Evolutionary conservation across 164 flowering plant species (phyloP), one percentile per base, ranked within the genome.

Genomic region (Taxillus chinensis): DNA sequence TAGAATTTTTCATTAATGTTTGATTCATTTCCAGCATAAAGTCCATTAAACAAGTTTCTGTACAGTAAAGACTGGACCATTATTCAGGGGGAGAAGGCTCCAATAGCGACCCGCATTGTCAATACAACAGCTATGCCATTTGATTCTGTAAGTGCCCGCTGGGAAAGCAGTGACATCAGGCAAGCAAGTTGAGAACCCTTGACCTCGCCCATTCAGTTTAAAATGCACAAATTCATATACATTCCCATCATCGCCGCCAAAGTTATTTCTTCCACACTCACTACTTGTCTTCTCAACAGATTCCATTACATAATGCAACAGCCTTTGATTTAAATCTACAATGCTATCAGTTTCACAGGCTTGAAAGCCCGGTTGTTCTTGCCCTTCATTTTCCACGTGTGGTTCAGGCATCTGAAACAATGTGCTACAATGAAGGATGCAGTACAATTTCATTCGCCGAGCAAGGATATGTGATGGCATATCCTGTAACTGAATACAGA

Each of bases 141-240:
- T 77, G 62, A 84, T 79, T 68, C 56, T 62, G 71, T 93, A 88
- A 50, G 70, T 74, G 59, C 96, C 97, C n/a, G 63, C 70, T 0
- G 84, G 89, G 67, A 85, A 87, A 9, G 67, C 12, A 60, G 96
- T 84, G 67, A 87, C 85, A 71, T 90, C 86, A 45, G 90, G 85
- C 77, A 89, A 67, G 77, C 92, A 86, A 48, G 77, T 81, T 49
- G 95, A 79, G 69, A 88, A 90, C 27, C 96, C 97, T 71, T 90
- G 98, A 16, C 84, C 79, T 56, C 66, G 73, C 66, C 71, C 82
- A 68, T 81, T 83, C 7, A 71, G 74, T 67, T 81, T 77, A 67
- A 85, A 79, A 59, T 74, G 58, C 39, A 79, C 74, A 63, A 59
- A 78, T 39, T 75, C 66, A 42, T 62, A 60, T 37, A 63, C 82